Conservation (phyloP, 345 rosid species). For the Angophora floribunda region DNA sequence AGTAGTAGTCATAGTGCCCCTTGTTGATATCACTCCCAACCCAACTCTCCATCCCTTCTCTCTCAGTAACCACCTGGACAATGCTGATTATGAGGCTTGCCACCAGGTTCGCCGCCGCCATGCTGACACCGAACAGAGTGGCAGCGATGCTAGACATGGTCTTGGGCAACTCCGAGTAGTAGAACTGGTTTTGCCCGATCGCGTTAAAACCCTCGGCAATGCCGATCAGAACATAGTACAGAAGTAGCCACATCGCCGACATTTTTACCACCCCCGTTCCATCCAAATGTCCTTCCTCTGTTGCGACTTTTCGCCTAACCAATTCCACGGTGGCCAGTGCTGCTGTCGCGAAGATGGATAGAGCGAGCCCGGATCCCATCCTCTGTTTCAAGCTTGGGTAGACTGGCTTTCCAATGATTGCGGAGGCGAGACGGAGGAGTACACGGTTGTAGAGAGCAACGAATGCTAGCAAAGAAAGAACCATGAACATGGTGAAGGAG, state of each 20-base stretch:
- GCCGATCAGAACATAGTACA: slow-evolving; percentile 45
- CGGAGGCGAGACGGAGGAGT: slow-evolving; percentile 58
- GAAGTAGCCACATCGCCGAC: slow-evolving; percentile 78
- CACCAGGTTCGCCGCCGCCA: slow-evolving; percentile 47
- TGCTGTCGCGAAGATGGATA: slow-evolving; percentile 40
- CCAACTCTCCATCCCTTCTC: slow-evolving; percentile 57
- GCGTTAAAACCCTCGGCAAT: slow-evolving; percentile 60
- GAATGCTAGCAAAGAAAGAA: slow-evolving; percentile 36
- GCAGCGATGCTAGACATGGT: slow-evolving; percentile 74
- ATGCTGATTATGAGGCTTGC: slow-evolving; percentile 43
- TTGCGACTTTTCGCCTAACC: slow-evolving; percentile 36
- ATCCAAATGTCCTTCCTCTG: slow-evolving; percentile 5
- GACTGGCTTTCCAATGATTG: slow-evolving; percentile 43
- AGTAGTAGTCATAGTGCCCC: slow-evolving; percentile 72
- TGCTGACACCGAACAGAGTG: slow-evolving; percentile 45
- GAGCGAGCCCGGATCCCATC: slow-evolving; percentile 59
- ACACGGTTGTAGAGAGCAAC: slow-evolving; percentile 50
- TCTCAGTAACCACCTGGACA: slow-evolving; percentile 27
- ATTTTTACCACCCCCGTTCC: slow-evolving; percentile 12
- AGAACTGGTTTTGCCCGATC: slow-evolving; percentile 74
- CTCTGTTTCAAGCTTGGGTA: slow-evolving; percentile 40
- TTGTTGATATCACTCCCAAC: slow-evolving; percentile 55
- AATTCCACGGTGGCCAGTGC: slow-evolving; percentile 36
- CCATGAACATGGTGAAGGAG: slow-evolving; percentile 40
- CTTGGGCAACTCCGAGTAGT: slow-evolving; percentile 64